phyloP scores from a whole-genome alignment of 495 filamentous ascomycete genomes.

The Penicillium arizonense region DNA sequence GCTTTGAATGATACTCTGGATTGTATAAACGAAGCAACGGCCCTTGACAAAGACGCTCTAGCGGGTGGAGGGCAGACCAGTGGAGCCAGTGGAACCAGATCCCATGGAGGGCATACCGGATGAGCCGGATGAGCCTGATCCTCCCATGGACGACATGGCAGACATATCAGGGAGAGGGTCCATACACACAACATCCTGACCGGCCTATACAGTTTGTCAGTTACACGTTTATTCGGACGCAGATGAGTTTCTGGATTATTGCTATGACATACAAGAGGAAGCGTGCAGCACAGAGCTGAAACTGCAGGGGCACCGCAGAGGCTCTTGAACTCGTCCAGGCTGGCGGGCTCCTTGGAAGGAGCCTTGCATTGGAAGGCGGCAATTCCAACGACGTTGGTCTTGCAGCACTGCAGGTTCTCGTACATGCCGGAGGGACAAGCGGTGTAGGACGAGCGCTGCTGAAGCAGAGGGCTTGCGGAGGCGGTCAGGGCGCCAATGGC shows the following conservation, averaged over 20 bases:
- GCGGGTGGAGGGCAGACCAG: neutral
- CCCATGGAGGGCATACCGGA: neutral
- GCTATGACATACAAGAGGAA: neutral
- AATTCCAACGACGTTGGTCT: neutral
- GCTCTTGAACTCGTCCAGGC: conserved; percentile 1
- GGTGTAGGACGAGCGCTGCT: neutral
- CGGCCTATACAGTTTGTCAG: neutral
- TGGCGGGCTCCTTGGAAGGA: conserved; percentile 1
- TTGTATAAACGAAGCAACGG: too few relatives aligned
- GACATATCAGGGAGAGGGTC: conserved; percentile 1
- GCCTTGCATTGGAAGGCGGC: neutral
- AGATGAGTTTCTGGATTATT: neutral
- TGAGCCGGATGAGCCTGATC: neutral
- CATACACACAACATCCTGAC: neutral
- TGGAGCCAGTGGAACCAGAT: neutral
- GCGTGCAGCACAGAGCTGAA: neutral
- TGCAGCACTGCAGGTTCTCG: neutral
- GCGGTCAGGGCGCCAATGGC: conserved; percentile 1
- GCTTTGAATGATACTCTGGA: too few relatives aligned
- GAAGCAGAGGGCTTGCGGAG: neutral
- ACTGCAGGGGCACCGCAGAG: neutral
- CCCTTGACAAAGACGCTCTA: neutral
- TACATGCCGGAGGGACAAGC: neutral
- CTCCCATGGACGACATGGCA: neutral
- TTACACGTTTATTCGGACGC: neutral